Percentiles rank a stretch among this genome's conserved stretches.
These are phyloP conservation scores for Aspergillus ostianus DNA, from an alignment of 495 filamentous ascomycete species.

Conservation along the genomic window DNA sequence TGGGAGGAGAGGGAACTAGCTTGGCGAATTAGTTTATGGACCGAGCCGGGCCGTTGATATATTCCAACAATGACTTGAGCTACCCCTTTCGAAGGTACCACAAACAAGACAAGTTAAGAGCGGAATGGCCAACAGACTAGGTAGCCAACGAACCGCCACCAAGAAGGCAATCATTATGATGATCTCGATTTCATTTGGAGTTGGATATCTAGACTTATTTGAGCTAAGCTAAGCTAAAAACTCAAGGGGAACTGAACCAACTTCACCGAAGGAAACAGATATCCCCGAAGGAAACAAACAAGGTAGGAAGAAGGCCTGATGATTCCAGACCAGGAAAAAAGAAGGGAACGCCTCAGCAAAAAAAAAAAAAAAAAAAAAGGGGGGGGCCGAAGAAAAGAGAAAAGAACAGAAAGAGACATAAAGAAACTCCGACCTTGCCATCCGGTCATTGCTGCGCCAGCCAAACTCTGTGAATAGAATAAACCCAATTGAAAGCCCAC, in stretches of 20 bases:
- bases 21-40: too few relatives aligned
- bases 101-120: not conserved
- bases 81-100: too few relatives aligned
- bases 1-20: too few relatives aligned
- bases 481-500: not conserved
- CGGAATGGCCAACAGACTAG: not conserved
- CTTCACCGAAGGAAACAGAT: too few relatives aligned
- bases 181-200: conserved; percentile 7
- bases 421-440: conserved; percentile 15
- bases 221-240: conserved; percentile 3
- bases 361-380: too few relatives aligned
- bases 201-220: conserved; percentile 7
- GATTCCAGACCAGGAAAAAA: not conserved
- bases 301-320: not conserved
- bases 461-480: conserved; percentile 10
- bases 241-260: not conserved
- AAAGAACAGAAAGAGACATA: conserved; percentile 14
- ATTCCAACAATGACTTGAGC: too few relatives aligned
- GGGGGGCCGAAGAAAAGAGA: conserved; percentile 6
- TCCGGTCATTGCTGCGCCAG: conserved; percentile 10
- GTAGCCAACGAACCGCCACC: too few relatives aligned
- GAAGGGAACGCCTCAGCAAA: conserved; percentile 3
- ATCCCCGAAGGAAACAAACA: too few relatives aligned
- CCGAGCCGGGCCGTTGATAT: too few relatives aligned
- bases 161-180: conserved; percentile 10